Conservation (phyloP, 140 eudicot genomes). For the Flaveria floridana region DNA sequence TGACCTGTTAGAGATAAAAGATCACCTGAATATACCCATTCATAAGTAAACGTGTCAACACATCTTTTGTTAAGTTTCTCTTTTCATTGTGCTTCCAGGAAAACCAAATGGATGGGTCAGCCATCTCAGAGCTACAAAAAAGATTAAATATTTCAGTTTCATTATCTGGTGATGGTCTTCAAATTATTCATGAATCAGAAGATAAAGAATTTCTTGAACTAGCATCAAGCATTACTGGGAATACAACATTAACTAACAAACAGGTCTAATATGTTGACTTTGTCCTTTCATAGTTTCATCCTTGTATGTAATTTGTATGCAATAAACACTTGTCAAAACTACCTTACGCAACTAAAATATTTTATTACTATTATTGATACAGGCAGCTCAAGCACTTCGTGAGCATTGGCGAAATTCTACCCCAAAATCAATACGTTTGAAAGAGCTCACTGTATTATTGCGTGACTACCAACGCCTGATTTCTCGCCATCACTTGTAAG, state of each 20-base stretch:
- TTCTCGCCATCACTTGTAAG: conserved; percentile 62
- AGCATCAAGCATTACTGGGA: conserved; percentile 50
- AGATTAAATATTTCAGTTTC: conserved; percentile 52
- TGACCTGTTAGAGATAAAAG: conserved; percentile 1
- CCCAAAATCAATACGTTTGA: conserved; percentile 55
- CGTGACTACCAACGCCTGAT: conserved; percentile 89
- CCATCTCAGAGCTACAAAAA: conserved; percentile 56
- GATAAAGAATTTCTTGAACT: conserved; percentile 71
- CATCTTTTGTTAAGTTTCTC: background rate
- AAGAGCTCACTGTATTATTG: conserved; percentile 73
- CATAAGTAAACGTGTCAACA: background rate
- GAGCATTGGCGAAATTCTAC: conserved; percentile 70
- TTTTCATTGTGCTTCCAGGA: conserved; percentile 49
- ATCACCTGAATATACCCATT: background rate
- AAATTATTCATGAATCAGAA: conserved; percentile 55
- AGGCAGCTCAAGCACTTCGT: conserved; percentile 73
- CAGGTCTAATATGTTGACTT: conserved; percentile 36
- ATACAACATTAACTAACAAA: conserved; percentile 34
- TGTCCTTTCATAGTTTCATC: background rate
- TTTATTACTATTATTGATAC: conserved; percentile 6
- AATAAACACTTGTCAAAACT: background rate
- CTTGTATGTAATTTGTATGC: background rate
- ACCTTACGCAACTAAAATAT: conserved; percentile 3
- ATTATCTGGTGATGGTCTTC: conserved; percentile 37
- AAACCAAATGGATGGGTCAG: conserved; percentile 48